Evolutionary conservation across 306 rosid genomes (phyloP).

Genomic region (Prunus mira): DNA sequence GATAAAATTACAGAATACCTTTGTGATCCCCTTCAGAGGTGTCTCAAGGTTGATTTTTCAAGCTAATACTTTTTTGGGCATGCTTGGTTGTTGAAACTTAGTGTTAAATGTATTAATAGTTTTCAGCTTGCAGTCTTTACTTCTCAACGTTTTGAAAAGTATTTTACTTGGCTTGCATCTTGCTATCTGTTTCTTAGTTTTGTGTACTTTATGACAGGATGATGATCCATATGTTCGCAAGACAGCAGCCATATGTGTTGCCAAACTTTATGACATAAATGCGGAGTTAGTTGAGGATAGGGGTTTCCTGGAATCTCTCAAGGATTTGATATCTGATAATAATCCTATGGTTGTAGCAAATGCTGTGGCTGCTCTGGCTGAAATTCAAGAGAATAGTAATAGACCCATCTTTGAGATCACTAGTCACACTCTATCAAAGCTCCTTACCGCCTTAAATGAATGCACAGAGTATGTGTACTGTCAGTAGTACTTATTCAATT

Average conservation of each 20-base stretch:
- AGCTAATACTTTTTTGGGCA: neutral
- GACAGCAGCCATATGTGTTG: constrained; percentile 99
- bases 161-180: neutral
- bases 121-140: neutral
- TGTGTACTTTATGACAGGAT: constrained; percentile 58
- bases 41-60: constrained; percentile 72
- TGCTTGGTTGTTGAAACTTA: neutral
- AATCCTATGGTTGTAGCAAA: constrained; percentile 99
- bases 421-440: constrained; percentile 84
- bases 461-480: constrained; percentile 87
- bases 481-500: neutral
- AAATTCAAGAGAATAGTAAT: constrained; percentile 86
- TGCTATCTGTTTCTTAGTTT: constrained; percentile 18
- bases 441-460: constrained; percentile 97
- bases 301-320: constrained; percentile 90
- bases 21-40: constrained; percentile 99
- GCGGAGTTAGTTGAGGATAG: constrained; percentile 98
- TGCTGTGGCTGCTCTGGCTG: constrained; percentile 97
- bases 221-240: constrained; percentile 99
- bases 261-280: constrained; percentile 96
- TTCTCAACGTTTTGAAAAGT: neutral
- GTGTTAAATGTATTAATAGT: constrained; percentile 1
- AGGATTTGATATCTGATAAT: constrained; percentile 98
- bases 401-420: constrained; percentile 91
- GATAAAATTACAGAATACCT: constrained; percentile 98